Evolutionary conservation across 768 basidiomycete genomes (phyloP).

Genomic region (Phanerodontia chrysosporium): DNA sequence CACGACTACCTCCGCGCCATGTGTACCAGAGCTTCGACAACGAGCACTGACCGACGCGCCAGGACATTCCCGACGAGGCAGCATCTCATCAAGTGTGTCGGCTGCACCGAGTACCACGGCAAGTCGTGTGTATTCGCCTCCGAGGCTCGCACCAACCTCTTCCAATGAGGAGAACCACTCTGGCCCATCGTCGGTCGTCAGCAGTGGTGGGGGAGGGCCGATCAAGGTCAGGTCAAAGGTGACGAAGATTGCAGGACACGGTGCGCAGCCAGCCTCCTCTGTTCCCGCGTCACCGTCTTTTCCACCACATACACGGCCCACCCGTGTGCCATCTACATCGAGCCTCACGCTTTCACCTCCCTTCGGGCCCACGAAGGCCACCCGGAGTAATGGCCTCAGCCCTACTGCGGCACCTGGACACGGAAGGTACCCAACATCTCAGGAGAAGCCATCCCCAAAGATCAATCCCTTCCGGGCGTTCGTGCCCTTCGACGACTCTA

Average conservation of each 20-base stretch:
- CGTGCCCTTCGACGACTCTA: conserved; percentile 22
- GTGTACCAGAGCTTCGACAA: conserved; percentile 23
- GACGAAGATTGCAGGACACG: conserved; percentile 41
- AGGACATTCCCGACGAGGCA: conserved; percentile 20
- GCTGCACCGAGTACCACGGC: neutral
- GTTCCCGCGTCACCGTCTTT: conserved; percentile 16
- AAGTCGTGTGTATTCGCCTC: conserved; percentile 14
- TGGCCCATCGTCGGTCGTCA: neutral
- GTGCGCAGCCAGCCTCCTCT: conserved; percentile 18
- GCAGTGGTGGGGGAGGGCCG: neutral
- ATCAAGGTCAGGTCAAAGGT: conserved; percentile 59
- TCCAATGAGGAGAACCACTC: conserved; percentile 16
- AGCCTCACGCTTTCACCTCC: conserved; percentile 24
- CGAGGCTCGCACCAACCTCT: conserved; percentile 14
- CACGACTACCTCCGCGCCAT: conserved; percentile 15
- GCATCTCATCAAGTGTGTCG: conserved; percentile 24
- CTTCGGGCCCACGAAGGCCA: conserved; percentile 13
- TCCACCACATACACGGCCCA: conserved; percentile 22
- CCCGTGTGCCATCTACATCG: conserved; percentile 29
- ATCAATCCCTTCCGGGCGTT: conserved; percentile 18
- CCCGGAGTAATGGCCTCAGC: conserved; percentile 14
- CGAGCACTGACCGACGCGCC: conserved; percentile 26
- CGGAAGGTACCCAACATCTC: conserved; percentile 21
- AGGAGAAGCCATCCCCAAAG: conserved; percentile 15
- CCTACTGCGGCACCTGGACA: conserved; percentile 17